phyloP scores from a whole-genome alignment of 257 asterid genomes.

The Nyctanthes arbortristis region DNA sequence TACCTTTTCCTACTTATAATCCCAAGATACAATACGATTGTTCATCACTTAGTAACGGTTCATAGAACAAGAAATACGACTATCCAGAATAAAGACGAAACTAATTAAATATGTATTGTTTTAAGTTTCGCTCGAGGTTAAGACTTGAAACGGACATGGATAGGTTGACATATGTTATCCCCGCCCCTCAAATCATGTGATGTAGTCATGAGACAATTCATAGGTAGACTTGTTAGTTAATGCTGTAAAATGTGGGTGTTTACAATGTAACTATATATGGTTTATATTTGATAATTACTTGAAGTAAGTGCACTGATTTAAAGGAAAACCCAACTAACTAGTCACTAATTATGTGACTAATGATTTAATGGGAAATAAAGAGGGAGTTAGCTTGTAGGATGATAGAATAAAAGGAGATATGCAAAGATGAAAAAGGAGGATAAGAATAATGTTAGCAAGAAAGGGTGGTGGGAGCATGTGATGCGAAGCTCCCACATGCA shows the following conservation, averaged over 20 bases:
- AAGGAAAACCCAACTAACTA: slow-evolving; percentile 27
- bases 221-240: too few relatives aligned
- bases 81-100: too few relatives aligned
- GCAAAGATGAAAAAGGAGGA: slow-evolving; percentile 32
- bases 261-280: slow-evolving; percentile 21
- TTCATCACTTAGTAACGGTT: too few relatives aligned
- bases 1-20: not conserved
- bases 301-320: slow-evolving; percentile 39
- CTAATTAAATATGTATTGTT: too few relatives aligned
- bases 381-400: slow-evolving; percentile 26
- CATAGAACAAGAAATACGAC: too few relatives aligned
- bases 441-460: slow-evolving; percentile 39
- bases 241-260: not conserved
- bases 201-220: too few relatives aligned
- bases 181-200: too few relatives aligned
- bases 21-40: not conserved
- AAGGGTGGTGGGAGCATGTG: slow-evolving; percentile 49
- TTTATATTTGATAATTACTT: slow-evolving; percentile 22
- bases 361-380: slow-evolving; percentile 24
- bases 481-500: slow-evolving; percentile 42
- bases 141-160: too few relatives aligned
- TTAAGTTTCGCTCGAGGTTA: too few relatives aligned
- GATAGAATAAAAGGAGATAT: slow-evolving; percentile 38
- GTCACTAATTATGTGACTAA: slow-evolving; percentile 32
- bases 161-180: too few relatives aligned